These are phyloP conservation scores for Mortierella claussenii DNA, from an alignment of 192 early-diverging fungal genomes.

Conservation along the genomic window DNA sequence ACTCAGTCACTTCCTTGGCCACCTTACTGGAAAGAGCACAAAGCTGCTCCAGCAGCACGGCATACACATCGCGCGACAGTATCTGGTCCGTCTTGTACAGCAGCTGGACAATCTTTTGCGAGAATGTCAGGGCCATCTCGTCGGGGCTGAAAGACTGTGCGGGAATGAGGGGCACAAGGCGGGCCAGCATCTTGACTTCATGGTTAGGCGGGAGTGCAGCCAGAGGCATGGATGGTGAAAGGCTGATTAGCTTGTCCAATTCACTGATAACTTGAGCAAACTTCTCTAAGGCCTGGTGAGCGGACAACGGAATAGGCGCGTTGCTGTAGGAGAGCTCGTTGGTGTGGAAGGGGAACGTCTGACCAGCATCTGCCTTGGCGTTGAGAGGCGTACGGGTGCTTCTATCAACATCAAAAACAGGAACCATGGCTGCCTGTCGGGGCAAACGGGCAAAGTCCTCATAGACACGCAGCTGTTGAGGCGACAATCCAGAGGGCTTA, in stretches of 20 bases:
- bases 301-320: conserved; percentile 45
- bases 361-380: conserved; percentile 22
- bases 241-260: conserved; percentile 78
- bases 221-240: conserved; percentile 64
- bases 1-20: conserved; percentile 85
- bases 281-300: conserved; percentile 69
- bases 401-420: conserved; percentile 38
- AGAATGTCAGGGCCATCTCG: conserved; percentile 86
- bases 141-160: conserved; percentile 77
- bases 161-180: conserved; percentile 80
- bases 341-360: conserved; percentile 36
- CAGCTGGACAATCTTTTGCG: conserved; percentile 88
- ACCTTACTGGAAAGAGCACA: conserved; percentile 87
- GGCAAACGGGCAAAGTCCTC: conserved; percentile 85
- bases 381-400: conserved; percentile 43
- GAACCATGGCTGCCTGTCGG: conserved; percentile 65
- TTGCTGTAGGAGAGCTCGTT: conserved; percentile 29
- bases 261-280: conserved; percentile 75
- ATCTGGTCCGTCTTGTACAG: conserved; percentile 83
- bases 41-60: conserved; percentile 82
- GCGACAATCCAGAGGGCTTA: conserved; percentile 82
- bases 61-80: conserved; percentile 85
- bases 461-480: conserved; percentile 85
- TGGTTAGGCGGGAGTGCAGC: conserved; percentile 80
- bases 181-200: conserved; percentile 77